Evolutionary conservation across 2,329 filamentous ascomycete species (phyloP).

Genomic region (Esteya vermicola): DNA sequence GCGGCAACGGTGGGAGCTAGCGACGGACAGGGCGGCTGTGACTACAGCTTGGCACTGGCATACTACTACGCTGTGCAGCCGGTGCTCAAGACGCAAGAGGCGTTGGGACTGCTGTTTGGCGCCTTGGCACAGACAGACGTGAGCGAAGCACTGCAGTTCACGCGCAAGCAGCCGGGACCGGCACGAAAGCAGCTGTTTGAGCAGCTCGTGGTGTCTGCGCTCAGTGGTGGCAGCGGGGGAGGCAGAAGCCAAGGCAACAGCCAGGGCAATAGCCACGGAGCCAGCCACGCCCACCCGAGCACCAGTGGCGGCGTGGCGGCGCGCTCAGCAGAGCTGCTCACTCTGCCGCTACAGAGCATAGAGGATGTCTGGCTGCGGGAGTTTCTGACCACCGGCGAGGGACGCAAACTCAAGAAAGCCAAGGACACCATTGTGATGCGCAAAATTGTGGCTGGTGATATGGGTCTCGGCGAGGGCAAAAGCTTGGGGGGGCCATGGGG

Average conservation of each 20-base stretch:
- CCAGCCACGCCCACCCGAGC: slow-evolving; percentile 1
- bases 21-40: slow-evolving; percentile 38
- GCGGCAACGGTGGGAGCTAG: too few relatives aligned
- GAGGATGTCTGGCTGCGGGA: slow-evolving; percentile 67
- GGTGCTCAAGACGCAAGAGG: slow-evolving; percentile 47
- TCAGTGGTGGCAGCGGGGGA: slow-evolving; percentile 19
- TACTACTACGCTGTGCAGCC: slow-evolving; percentile 70
- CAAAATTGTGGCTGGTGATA: slow-evolving; percentile 51
- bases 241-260: slow-evolving; percentile 12
- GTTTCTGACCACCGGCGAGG: slow-evolving; percentile 49
- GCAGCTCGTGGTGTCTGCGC: slow-evolving; percentile 45
- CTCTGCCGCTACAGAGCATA: slow-evolving; percentile 52
- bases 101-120: slow-evolving; percentile 53
- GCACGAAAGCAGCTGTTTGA: slow-evolving; percentile 53
- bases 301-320: slow-evolving; percentile 24
- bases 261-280: slow-evolving; percentile 10
- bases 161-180: slow-evolving; percentile 46
- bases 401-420: slow-evolving; percentile 47
- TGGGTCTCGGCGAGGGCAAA: slow-evolving; percentile 30
- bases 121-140: slow-evolving; percentile 54
- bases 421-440: slow-evolving; percentile 65
- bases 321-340: slow-evolving; percentile 54
- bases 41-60: slow-evolving; percentile 54
- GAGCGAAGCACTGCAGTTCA: slow-evolving; percentile 60
- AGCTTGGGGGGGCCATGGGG: slow-evolving; percentile 31